Conservation (phyloP, 1,284 basidiomycete species). For the Papiliotrema terrestris region DNA sequence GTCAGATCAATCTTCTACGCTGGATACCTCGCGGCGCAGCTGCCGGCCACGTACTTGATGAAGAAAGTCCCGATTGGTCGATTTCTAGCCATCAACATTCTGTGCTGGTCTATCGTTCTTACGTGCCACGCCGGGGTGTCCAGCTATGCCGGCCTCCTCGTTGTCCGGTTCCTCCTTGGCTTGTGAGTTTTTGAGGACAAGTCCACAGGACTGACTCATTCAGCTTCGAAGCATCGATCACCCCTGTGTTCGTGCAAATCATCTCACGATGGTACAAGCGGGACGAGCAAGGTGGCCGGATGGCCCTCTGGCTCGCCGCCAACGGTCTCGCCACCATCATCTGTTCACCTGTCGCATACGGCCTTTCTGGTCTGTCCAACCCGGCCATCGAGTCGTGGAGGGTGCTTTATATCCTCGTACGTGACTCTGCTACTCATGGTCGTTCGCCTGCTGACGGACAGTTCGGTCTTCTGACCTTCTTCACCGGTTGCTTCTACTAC, state of each 20-base stretch:
- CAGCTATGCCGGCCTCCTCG: conserved; percentile 28
- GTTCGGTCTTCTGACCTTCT: conserved; percentile 17
- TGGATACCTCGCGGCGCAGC: conserved; percentile 25
- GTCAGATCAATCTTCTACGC: conserved; percentile 19
- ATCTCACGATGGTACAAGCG: conserved; percentile 28
- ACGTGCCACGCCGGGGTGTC: conserved; percentile 19
- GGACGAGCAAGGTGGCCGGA: conserved; percentile 29
- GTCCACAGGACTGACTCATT: neutral
- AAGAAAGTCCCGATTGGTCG: conserved; percentile 17
- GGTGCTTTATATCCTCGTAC: conserved; percentile 17
- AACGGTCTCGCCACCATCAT: conserved; percentile 24
- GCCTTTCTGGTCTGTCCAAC: conserved; percentile 18
- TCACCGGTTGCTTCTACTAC: conserved; percentile 21
- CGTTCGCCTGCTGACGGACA: neutral
- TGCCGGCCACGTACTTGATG: conserved; percentile 20
- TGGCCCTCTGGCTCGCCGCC: conserved; percentile 8
- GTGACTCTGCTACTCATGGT: neutral
- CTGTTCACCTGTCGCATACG: conserved; percentile 25
- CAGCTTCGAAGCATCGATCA: conserved; percentile 30
- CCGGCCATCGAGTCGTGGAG: conserved; percentile 15
- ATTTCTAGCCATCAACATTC: conserved; percentile 21
- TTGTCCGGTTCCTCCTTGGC: conserved; percentile 29
- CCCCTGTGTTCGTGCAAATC: conserved; percentile 21
- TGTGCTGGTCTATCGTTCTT: conserved; percentile 30
- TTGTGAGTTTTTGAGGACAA: conserved; percentile 7